Percentiles rank a stretch among this genome's conserved stretches.
phyloP scores from a whole-genome alignment of 1,284 basidiomycete species.

The Sanguinoderma infundibulare region DNA sequence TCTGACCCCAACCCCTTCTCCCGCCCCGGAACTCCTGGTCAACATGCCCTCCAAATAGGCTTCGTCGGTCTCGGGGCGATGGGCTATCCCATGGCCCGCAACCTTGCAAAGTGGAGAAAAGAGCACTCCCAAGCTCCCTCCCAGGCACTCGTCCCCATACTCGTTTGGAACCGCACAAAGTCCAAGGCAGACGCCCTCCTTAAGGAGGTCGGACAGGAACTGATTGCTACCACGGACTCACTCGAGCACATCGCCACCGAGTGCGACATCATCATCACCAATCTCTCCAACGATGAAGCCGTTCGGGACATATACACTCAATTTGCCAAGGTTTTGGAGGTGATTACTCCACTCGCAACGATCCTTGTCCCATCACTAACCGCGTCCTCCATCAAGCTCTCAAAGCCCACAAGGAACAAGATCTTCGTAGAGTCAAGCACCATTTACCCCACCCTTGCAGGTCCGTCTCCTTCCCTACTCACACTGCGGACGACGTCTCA shows the following conservation, averaged over 20 bases:
- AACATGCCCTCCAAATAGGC: constrained; percentile 50
- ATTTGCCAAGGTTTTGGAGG: constrained; percentile 63
- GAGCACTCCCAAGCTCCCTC: constrained; percentile 38
- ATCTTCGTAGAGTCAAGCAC: constrained; percentile 87
- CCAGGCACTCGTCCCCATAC: constrained; percentile 64
- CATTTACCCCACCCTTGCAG: constrained; percentile 76
- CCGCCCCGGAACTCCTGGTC: constrained; percentile 53
- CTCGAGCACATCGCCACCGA: constrained; percentile 59
- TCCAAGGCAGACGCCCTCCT: constrained; percentile 62
- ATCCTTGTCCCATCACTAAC: not conserved
- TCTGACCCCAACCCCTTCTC: constrained; percentile 54
- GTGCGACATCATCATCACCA: constrained; percentile 85
- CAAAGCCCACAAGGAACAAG: constrained; percentile 48
- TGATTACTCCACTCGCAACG: constrained; percentile 19
- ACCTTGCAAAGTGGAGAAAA: constrained; percentile 63
- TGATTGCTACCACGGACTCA: constrained; percentile 57
- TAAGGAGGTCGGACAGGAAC: constrained; percentile 55
- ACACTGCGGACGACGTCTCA: not conserved
- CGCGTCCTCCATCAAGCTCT: not conserved
- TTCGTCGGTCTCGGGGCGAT: constrained; percentile 74
- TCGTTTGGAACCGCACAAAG: constrained; percentile 71
- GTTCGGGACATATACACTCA: constrained; percentile 72
- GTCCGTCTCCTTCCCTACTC: constrained; percentile 34
- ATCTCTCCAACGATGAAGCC: constrained; percentile 75
- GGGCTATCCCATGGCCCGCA: constrained; percentile 76